Evolutionary conservation across 2,329 filamentous ascomycete genomes (phyloP).

Genomic region (Chaetomium olivaceum): DNA sequence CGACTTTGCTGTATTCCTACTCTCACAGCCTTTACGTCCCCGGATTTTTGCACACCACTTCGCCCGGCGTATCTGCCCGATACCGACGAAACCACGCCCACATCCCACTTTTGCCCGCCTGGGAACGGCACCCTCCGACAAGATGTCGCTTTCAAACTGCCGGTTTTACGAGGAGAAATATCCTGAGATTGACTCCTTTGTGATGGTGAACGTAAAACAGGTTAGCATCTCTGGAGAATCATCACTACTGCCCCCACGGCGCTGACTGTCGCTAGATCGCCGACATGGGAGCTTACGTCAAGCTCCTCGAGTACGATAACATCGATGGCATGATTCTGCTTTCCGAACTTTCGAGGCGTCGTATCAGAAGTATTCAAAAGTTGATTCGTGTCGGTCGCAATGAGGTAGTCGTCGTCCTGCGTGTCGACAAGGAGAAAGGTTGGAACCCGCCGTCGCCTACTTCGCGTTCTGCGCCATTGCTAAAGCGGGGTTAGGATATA

Average conservation of each 20-base stretch:
- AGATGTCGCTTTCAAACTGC: constrained; percentile 44
- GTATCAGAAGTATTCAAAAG: constrained; percentile 98
- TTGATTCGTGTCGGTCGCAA: constrained; percentile 97
- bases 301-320: constrained; percentile 99
- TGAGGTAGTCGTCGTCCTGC: constrained; percentile 95
- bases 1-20: background rate
- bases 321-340: constrained; percentile 99
- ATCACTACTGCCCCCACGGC: background rate
- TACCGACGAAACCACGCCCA: constrained; percentile 12
- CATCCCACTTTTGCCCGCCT: constrained; percentile 29
- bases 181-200: constrained; percentile 98
- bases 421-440: constrained; percentile 99
- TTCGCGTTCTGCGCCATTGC: constrained; percentile 23
- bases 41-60: background rate
- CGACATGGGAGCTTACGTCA: constrained; percentile 99
- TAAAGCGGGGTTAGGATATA: constrained; percentile 66
- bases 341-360: constrained; percentile 93
- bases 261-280: constrained; percentile 66
- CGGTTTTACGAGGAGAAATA: constrained; percentile 60
- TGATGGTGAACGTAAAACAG: constrained; percentile 99
- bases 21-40: background rate
- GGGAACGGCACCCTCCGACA: constrained; percentile 34
- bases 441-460: constrained; percentile 39
- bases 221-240: constrained; percentile 49
- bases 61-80: constrained; percentile 10